Base-by-base conservation (phyloP, 306 rosid species). In the Glycyrrhiza uralensis region DNA sequence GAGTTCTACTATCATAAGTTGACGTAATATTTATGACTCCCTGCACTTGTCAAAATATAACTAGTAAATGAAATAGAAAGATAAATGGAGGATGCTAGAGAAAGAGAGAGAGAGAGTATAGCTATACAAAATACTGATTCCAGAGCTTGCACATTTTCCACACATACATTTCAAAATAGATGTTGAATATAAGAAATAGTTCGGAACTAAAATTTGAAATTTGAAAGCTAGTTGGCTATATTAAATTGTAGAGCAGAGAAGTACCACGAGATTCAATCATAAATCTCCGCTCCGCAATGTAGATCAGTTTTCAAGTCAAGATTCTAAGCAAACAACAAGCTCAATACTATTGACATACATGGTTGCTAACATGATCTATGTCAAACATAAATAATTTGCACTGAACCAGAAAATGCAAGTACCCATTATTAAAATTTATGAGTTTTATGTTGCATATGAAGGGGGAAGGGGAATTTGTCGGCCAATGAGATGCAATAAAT, bases 1-100 rank as follows among this genome's bases (percentile, higher is more conserved):
- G 88, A 46, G 96, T 85, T 86, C 97, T 89, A 74, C 92, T 89
- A 77, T 95, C 97, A 72, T 87, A 95, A 28, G 90, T 91, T 57
- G 99, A 87, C 1, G 99, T 79, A 36, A 89, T 4, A 80, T 91
- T 95, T 68, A 91, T 56, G 19, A 79, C 57, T 23, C 97, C 90
- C 99, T 95, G 87, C 79, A 79, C 49, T 46, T 59, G 64, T 46
- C 8, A 76, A 77, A 65, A 50, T 62, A 35, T 12, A 66, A 79
- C 36, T 36, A 62, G 45, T 85, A 19, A 70, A 38, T 30, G 44
- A 68, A 69, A 70, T 23, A 20, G n/a, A 33, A 23, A 73, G 65
- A 38, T 38, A 79, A 66, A 14, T 29, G 24, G 44, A 44, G 50
- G 14, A 50, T 32, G 11, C 38, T 52, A 22, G 11, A 24, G 38